Evolutionary conservation across 352 stramenopile genomes (phyloP).

Genomic region (Globisporangium cederbergense): DNA sequence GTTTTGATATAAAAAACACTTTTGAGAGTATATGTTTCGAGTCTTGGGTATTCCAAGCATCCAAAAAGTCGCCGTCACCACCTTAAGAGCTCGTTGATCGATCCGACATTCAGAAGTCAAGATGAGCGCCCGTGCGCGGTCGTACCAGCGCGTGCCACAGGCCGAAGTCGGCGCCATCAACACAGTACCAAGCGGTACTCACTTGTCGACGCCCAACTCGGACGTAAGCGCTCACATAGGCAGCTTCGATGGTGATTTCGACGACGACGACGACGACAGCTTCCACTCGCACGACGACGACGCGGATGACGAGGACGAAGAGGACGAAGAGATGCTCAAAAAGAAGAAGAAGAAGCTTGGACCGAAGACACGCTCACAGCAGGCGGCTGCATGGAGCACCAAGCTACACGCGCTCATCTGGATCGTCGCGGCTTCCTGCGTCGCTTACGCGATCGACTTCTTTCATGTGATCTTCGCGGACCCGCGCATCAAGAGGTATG

Average conservation of each 20-base stretch:
- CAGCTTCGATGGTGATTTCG: slow-evolving; percentile 34
- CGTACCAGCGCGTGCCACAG: slow-evolving; percentile 55
- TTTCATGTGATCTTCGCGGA: slow-evolving; percentile 69
- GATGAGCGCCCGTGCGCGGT: slow-evolving; percentile 17
- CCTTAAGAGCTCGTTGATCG: neutral
- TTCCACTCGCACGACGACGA: slow-evolving; percentile 22
- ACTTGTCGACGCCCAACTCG: slow-evolving; percentile 9
- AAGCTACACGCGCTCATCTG: slow-evolving; percentile 75
- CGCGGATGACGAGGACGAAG: slow-evolving; percentile 22
- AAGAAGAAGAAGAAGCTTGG: slow-evolving; percentile 19
- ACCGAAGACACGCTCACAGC: slow-evolving; percentile 32
- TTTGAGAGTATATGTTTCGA: neutral
- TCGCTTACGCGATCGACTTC: slow-evolving; percentile 70
- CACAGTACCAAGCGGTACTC: neutral
- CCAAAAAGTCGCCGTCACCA: neutral
- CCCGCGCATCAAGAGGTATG: slow-evolving; percentile 43
- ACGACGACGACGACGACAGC: slow-evolving; percentile 26
- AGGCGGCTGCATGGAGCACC: slow-evolving; percentile 58
- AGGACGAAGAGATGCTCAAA: slow-evolving; percentile 33
- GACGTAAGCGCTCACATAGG: slow-evolving; percentile 21
- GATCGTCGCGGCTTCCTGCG: slow-evolving; percentile 45
- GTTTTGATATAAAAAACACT: too few relatives aligned
- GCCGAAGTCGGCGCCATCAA: slow-evolving; percentile 20
- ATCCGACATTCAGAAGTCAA: neutral
- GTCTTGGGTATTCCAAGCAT: neutral